A percentile compares a stretch with the other conserved stretches of the same genome.
phyloP scores from a whole-genome alignment of 179 eudicot genomes.

The Heliamphora pulchella region DNA sequence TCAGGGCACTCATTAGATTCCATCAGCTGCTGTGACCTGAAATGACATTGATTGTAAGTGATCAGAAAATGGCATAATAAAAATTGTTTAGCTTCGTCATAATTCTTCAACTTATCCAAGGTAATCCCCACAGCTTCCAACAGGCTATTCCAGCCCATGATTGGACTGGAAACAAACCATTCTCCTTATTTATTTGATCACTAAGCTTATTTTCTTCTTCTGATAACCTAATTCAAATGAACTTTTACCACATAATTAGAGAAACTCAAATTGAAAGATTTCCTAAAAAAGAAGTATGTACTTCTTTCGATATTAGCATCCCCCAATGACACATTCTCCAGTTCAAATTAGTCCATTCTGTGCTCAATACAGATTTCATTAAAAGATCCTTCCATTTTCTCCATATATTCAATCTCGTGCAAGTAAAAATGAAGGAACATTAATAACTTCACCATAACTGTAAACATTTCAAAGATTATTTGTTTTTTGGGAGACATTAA shows the following conservation, averaged over 20 bases:
- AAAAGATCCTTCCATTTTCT: not conserved
- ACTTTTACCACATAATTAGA: no score
- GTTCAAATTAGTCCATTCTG: not conserved
- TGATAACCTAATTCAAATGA: no score
- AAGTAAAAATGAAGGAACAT: not conserved
- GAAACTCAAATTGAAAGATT: no score
- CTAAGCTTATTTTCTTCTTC: no score
- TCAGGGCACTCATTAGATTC: slow-evolving; percentile 22
- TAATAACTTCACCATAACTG: not conserved
- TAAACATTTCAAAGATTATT: not conserved
- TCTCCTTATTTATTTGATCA: no score
- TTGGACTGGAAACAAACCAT: no score
- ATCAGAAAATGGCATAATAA: not conserved
- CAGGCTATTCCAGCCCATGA: no score
- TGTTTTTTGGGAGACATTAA: not conserved
- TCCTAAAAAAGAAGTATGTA: no score
- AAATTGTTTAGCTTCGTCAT: not conserved
- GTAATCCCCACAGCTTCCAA: no score
- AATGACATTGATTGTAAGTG: not conserved
- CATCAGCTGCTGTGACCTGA: slow-evolving; percentile 32
- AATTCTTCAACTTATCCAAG: not conserved
- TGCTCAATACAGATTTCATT: not conserved
- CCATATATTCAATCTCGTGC: not conserved
- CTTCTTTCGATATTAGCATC: not conserved
- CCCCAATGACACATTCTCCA: not conserved